Percentiles rank a stretch among this genome's conserved stretches.
Conservation (phyloP, 2,329 filamentous ascomycete species). For the Colletotrichum karsti region DNA sequence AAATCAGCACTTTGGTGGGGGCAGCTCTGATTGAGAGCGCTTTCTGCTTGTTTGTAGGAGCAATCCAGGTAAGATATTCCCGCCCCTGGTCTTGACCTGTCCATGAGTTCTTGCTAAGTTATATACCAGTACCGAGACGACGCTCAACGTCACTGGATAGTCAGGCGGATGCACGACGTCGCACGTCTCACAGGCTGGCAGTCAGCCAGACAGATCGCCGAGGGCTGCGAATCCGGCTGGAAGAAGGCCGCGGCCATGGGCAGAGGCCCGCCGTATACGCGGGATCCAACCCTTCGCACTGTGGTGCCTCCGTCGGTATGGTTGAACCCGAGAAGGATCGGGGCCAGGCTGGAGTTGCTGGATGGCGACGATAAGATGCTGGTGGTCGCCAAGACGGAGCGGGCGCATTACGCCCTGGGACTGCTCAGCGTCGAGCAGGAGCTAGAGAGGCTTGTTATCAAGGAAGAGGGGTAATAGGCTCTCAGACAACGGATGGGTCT, state of each 20-base stretch:
- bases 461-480: conserved; percentile 43
- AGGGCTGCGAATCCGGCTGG: conserved; percentile 88
- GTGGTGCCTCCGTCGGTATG: conserved; percentile 52
- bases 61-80: conserved; percentile 67
- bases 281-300: conserved; percentile 48
- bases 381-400: conserved; percentile 68
- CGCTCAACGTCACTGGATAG: conserved; percentile 79
- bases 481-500: not conserved
- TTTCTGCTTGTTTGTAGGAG: conserved; percentile 88
- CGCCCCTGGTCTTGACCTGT: not conserved
- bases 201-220: conserved; percentile 81
- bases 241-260: conserved; percentile 76
- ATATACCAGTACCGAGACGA: conserved; percentile 71
- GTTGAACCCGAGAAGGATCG: conserved; percentile 60
- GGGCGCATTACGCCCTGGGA: conserved; percentile 80
- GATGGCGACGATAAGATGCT: conserved; percentile 54
- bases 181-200: conserved; percentile 87
- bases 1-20: conserved; percentile 80
- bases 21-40: conserved; percentile 84
- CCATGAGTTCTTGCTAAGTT: conserved; percentile 25
- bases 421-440: conserved; percentile 82
- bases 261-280: conserved; percentile 77
- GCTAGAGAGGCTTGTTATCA: conserved; percentile 68
- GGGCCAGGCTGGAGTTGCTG: conserved; percentile 59
- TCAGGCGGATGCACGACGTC: conserved; percentile 78